Percentiles rank a stretch among this genome's conserved stretches.
phyloP scores from a whole-genome alignment of 148 eudicot species.

The Vaccinium darrowii region DNA sequence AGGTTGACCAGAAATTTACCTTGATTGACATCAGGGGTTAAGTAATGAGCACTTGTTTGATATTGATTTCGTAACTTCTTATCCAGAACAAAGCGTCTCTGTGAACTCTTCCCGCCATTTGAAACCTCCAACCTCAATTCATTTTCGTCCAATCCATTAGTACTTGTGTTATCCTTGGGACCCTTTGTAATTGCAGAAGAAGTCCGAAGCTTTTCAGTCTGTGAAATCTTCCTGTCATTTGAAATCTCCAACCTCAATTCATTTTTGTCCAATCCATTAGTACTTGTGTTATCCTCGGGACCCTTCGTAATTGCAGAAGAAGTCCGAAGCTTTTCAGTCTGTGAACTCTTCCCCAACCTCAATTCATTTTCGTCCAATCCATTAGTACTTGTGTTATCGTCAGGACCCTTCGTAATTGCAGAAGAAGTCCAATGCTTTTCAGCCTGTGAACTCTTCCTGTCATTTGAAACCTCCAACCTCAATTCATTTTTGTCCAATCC shows the following conservation, averaged over 20 bases:
- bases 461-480: conserved; percentile 18
- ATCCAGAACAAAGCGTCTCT: background rate
- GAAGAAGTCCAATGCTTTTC: conserved; percentile 4
- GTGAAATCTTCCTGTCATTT: background rate
- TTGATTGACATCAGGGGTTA: conserved; percentile 14
- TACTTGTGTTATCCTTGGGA: conserved; percentile 20
- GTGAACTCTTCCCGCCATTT: conserved; percentile 1
- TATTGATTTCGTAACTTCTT: background rate
- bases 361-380: conserved; percentile 20
- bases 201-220: background rate
- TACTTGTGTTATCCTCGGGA: conserved; percentile 21
- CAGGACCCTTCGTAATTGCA: conserved; percentile 13
- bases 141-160: conserved; percentile 21
- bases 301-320: conserved; percentile 15
- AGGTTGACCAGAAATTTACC: conserved; percentile 24
- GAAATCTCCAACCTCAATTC: conserved; percentile 15
- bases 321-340: conserved; percentile 20
- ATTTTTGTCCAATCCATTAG: conserved; percentile 20
- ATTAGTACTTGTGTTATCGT: conserved; percentile 15
- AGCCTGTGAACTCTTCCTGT: background rate
- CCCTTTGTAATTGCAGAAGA: conserved; percentile 16
- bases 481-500: conserved; percentile 20
- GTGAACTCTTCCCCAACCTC: conserved; percentile 16
- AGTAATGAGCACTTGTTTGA: conserved; percentile 15
- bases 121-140: conserved; percentile 15